Evolutionary conservation across 192 early-diverging fungal species (phyloP), one percentile per base, ranked within the genome.

Genomic region (Umbelopsis vinacea): DNA sequence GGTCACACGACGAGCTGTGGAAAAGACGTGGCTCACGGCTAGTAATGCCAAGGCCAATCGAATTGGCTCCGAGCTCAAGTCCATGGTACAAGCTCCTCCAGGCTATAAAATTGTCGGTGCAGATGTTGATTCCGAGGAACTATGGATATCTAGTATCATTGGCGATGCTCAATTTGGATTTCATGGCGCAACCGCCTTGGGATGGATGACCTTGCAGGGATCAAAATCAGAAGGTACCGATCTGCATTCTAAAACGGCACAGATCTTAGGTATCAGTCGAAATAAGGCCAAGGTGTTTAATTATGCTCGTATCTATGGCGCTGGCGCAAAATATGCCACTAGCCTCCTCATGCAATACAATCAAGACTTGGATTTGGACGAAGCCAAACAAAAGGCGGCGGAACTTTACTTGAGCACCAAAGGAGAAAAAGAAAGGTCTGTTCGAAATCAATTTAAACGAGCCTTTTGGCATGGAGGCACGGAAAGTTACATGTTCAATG

Each of bases 161-260:
- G 95, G 96, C 29, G 97, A 98, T 79, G 89, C 95, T 22, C 94
- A 96, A 83, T 94, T 99, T 75, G 85, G 91, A 12, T 91, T 92
- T 74, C 96, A 97, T 69, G 97, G 97, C 7, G 91, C 90, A 0
- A 95, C 95, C 1, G 94, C 97, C 0, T 82, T 99, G 37, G 96
- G 97, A 3, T 99, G 95, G 90, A 98, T 99, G 97, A 99, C 95
- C 3, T 79, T 99, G 46, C 96, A 99, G 77, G 97, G 97, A 0
- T 93, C 88, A 3, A 99, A 99, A 83, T 68, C 88, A 0, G 87
- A 86, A 9, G 91, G 89, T 15, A 97, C 97, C 0, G 97, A 99
- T 80, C 71, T 98, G 63, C 97, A 99, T 75, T 96, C 96, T 2
- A 92, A 91, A 70, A 97, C 97, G 0, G 97, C 94, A 0, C 76